Evolutionary conservation across 164 flowering plant species (phyloP), one percentile per base, ranked within the genome.

Genomic region (Sedum album): DNA sequence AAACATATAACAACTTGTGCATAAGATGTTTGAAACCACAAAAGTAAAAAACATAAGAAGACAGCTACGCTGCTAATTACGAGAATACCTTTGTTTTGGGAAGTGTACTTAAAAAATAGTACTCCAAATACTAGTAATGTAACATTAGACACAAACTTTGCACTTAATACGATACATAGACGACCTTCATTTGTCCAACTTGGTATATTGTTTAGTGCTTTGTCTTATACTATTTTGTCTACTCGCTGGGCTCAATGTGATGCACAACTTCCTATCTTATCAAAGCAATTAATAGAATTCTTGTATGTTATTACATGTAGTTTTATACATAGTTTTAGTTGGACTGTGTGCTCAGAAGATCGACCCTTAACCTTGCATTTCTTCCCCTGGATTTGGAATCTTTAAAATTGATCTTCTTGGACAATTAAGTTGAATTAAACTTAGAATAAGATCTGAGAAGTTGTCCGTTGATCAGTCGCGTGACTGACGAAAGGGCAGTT

Each of bases 111-210:
- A n/a, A n/a, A 51, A 51, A 51, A 51, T 5, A 51, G 13, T 51
- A 51, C n/a, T n/a, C n/a, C n/a, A n/a, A n/a, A n/a, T 51, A 51
- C 57, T 20, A n/a, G 21, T 51, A 4, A 15, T 17, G 23, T n/a
- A 21, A n/a, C 4, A 26, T 26, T 1, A 28, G 31, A 44, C 61
- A 23, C 61, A 26, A 51, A 55, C 61, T 26, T 26, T 25, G 26
- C 61, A 26, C 61, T 25, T 25, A 55, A 31, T 25, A 55, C 61
- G 35, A 57, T 28, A 28, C 62, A 14, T 15, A 57, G 7, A 57
- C 33, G 62, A 57, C 62, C 35, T 57, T 55, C 17, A 26, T 55
- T 55, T 55, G 61, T 55, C 62, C 62, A 57, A 28, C 33, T 57
- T 26, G 33, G 31, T 57, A 30, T 57, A 28, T 28, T 57, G 3